phyloP scores from a whole-genome alignment of 495 filamentous ascomycete species.

The Lepraria neglecta region DNA sequence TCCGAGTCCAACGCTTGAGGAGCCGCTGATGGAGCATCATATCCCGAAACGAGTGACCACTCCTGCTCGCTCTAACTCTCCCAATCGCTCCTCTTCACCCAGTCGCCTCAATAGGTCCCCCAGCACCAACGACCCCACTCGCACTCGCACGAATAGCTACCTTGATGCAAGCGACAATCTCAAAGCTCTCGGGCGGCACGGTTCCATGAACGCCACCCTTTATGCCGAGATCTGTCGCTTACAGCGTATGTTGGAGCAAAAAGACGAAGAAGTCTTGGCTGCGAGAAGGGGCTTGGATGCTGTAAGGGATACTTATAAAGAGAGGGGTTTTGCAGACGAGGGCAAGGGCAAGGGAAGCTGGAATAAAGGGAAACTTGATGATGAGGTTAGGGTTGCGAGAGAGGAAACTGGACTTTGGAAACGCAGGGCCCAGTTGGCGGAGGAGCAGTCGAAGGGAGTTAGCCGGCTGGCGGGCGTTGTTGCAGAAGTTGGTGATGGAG shows the following conservation, averaged over 20 bases:
- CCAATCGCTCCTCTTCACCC: neutral
- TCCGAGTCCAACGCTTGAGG: no score
- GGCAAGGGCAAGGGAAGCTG: conserved; percentile 24
- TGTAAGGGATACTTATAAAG: conserved; percentile 10
- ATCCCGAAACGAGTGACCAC: neutral
- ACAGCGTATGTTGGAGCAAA: conserved; percentile 37
- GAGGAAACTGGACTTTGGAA: conserved; percentile 44
- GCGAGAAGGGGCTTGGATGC: conserved; percentile 40
- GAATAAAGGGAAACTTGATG: conserved; percentile 39
- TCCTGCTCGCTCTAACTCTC: neutral
- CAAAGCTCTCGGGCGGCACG: conserved; percentile 19
- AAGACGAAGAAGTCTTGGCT: conserved; percentile 38
- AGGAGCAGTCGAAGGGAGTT: conserved; percentile 37
- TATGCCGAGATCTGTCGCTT: conserved; percentile 42
- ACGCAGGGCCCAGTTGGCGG: conserved; percentile 44
- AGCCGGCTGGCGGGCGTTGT: neutral
- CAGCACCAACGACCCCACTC: conserved; percentile 8
- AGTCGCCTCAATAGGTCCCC: neutral
- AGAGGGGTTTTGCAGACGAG: conserved; percentile 2
- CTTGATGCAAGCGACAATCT: conserved; percentile 15
- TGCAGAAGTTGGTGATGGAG: neutral
- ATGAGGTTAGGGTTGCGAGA: conserved; percentile 40
- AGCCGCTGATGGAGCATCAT: no score
- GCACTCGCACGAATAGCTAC: conserved; percentile 12
- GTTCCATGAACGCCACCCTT: conserved; percentile 36